Conservation (phyloP, 192 early-diverging fungal genomes). For the Coemansia sp. region DNA sequence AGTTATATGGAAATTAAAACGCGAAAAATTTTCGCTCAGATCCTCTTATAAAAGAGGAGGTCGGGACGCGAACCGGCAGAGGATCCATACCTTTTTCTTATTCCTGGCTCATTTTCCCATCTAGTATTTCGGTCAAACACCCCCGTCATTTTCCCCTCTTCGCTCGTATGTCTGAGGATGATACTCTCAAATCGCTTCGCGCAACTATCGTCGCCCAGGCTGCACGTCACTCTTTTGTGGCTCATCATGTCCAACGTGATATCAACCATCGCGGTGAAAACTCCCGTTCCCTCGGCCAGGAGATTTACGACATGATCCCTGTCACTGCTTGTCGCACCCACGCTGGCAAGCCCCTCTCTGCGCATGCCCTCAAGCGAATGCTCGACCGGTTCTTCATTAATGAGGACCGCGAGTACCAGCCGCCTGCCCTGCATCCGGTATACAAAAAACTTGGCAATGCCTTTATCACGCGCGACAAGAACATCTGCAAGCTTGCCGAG, state of each 20-base stretch:
- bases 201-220: neutral
- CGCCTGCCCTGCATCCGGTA: neutral
- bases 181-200: neutral
- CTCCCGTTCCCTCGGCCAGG: neutral
- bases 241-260: neutral
- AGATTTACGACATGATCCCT: neutral
- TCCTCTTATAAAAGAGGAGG: too few relatives aligned
- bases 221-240: too few relatives aligned
- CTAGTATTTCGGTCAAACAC: neutral
- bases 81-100: neutral
- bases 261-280: neutral
- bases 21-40: too few relatives aligned
- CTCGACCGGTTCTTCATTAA: neutral
- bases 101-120: neutral
- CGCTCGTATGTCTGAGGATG: neutral
- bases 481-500: neutral
- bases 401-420: neutral
- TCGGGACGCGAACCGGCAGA: too few relatives aligned
- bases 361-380: neutral
- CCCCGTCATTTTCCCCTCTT: too few relatives aligned
- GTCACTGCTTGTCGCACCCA: neutral
- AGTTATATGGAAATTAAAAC: too few relatives aligned
- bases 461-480: neutral
- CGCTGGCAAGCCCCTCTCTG: neutral
- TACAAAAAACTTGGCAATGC: neutral